Conservation (phyloP, 148 eudicot species). For the Simmondsia chinensis region DNA sequence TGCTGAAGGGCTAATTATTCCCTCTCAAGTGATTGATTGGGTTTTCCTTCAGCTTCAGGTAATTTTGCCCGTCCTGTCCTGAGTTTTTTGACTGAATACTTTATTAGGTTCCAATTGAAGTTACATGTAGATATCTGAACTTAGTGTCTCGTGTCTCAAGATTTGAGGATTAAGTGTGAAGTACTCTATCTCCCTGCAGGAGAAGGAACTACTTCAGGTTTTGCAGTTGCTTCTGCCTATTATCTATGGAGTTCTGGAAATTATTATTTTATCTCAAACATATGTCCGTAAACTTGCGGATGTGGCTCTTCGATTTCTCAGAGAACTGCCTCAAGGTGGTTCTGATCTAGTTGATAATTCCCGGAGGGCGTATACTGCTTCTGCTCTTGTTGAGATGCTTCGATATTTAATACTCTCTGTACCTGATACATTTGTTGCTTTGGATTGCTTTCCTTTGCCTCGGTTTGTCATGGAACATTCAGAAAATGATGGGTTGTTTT, state of each 20-base stretch:
- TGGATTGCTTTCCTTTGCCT: conserved; percentile 93
- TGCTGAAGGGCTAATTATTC: conserved; percentile 70
- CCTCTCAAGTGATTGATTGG: conserved; percentile 88
- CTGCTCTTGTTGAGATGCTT: conserved; percentile 86
- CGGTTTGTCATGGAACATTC: conserved; percentile 31
- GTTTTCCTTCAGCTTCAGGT: conserved; percentile 91
- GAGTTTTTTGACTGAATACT: neutral
- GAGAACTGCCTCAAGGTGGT: conserved; percentile 63
- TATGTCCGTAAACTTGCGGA: conserved; percentile 74
- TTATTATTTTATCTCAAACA: conserved; percentile 63
- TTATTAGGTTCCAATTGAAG: too few species aligned
- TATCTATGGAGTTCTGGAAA: conserved; percentile 59
- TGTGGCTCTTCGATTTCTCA: conserved; percentile 58
- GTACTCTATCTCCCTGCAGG: conserved; percentile 40
- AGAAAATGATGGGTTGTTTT: conserved; percentile 33
- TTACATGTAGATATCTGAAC: too few species aligned
- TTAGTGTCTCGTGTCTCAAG: too few species aligned
- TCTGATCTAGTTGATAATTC: conserved; percentile 77
- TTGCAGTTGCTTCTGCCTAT: conserved; percentile 85
- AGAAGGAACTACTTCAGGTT: conserved; percentile 55
- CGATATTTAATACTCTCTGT: conserved; percentile 72
- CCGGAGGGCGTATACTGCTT: conserved; percentile 52
- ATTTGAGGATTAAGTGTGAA: too few species aligned
- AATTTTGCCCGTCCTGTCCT: conserved; percentile 1
- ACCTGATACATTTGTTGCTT: conserved; percentile 93